Percentiles rank a stretch among this genome's conserved stretches.
phyloP scores from a whole-genome alignment of 768 basidiomycete genomes.

The Neoboletus subvelutipes region DNA sequence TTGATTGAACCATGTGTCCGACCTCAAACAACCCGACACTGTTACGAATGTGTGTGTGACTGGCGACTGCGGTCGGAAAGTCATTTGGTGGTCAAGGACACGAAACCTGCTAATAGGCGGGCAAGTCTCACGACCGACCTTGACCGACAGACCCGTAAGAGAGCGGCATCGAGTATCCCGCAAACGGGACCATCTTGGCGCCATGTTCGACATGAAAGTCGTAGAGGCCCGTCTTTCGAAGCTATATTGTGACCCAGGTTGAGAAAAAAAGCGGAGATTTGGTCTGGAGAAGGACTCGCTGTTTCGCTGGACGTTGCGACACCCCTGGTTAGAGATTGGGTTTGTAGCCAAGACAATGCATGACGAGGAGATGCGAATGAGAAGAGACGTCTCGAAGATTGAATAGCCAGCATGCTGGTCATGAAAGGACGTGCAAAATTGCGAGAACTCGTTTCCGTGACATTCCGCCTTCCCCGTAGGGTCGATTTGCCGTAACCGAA shows the following conservation, averaged over 20 bases:
- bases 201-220: slow-evolving; percentile 83
- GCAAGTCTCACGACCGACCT: slow-evolving; percentile 42
- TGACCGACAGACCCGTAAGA: slow-evolving; percentile 81
- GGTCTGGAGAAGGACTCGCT: slow-evolving; percentile 8
- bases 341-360: background rate
- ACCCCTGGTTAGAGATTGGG: slow-evolving; percentile 5
- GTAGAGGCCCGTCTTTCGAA: slow-evolving; percentile 73
- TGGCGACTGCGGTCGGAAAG: slow-evolving; percentile 57
- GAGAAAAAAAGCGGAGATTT: background rate
- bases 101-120: slow-evolving; percentile 1
- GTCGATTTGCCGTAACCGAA: background rate
- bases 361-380: background rate
- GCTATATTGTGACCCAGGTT: slow-evolving; percentile 28
- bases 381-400: background rate
- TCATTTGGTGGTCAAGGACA: slow-evolving; percentile 11
- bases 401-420: slow-evolving; percentile 11
- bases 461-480: slow-evolving; percentile 8
- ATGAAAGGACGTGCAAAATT: background rate
- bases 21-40: slow-evolving; percentile 93
- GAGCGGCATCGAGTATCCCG: slow-evolving; percentile 94
- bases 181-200: slow-evolving; percentile 96
- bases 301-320: slow-evolving; percentile 22
- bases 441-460: background rate
- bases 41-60: slow-evolving; percentile 85
- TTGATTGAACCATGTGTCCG: slow-evolving; percentile 96